Conservation (phyloP, 139 green algal genomes). For the Micromonas commoda region DNA sequence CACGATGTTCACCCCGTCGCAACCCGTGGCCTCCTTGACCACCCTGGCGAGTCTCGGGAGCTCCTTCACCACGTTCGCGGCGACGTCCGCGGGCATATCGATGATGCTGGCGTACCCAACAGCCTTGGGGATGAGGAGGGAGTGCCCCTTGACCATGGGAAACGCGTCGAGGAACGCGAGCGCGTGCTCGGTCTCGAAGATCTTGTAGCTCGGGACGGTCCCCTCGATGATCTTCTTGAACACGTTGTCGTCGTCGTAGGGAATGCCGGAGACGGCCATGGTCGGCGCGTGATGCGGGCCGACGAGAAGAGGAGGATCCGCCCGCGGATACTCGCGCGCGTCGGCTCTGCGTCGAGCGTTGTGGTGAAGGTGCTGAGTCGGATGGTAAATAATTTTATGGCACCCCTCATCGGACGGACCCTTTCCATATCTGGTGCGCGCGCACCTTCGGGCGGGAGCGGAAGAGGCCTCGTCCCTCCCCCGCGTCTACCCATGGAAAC, state of each 20-base stretch:
- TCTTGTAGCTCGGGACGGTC: constrained; percentile 25
- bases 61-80: constrained; percentile 27
- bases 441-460: too few species aligned
- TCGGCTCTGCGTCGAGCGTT: too few species aligned
- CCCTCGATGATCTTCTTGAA: constrained; percentile 34
- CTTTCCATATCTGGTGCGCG: too few species aligned
- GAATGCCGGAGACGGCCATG: neutral
- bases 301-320: too few species aligned
- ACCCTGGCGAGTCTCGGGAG: constrained; percentile 36
- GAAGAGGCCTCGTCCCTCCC: too few species aligned
- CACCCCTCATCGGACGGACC: too few species aligned
- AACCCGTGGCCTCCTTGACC: constrained; percentile 30
- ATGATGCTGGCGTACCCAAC: constrained; percentile 19
- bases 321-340: too few species aligned
- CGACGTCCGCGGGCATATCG: constrained; percentile 38
- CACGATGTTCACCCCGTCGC: constrained; percentile 40
- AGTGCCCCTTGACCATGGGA: constrained; percentile 37
- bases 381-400: too few species aligned
- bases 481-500: too few species aligned
- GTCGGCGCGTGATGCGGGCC: too few species aligned
- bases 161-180: constrained; percentile 45
- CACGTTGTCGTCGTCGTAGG: constrained; percentile 28
- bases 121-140: constrained; percentile 41
- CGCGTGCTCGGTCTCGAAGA: constrained; percentile 32
- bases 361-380: too few species aligned